Percentiles rank a stretch among this genome's conserved stretches.
Conservation (phyloP, 2,329 filamentous ascomycete genomes). For the Colletotrichum paranaense region DNA sequence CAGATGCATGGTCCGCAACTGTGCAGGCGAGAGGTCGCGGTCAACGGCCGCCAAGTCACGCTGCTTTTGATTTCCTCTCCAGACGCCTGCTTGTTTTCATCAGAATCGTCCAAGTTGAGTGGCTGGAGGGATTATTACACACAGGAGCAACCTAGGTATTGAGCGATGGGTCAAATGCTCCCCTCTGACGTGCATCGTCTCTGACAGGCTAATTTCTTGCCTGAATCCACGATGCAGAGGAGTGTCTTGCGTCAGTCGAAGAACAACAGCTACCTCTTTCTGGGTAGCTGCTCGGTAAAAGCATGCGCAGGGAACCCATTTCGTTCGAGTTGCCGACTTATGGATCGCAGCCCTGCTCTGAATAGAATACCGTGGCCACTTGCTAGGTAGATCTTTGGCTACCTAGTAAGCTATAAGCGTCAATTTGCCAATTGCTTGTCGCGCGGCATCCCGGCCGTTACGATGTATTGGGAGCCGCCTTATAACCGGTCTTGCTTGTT, state of each 20-base stretch:
- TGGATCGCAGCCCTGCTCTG: slow-evolving; percentile 5
- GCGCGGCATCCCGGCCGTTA: neutral
- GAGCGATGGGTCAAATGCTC: slow-evolving; percentile 14
- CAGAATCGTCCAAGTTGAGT: neutral
- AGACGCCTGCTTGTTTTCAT: neutral
- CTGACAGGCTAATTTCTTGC: slow-evolving; percentile 18
- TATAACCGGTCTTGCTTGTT: neutral
- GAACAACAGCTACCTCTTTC: neutral
- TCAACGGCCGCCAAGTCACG: slow-evolving; percentile 7
- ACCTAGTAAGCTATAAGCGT: neutral
- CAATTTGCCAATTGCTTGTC: neutral
- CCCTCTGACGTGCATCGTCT: slow-evolving; percentile 31
- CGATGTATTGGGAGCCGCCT: neutral
- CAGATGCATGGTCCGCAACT: slow-evolving; percentile 12
- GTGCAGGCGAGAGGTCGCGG: slow-evolving; percentile 8
- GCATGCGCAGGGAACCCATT: neutral
- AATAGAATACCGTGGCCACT: neutral
- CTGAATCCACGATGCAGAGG: slow-evolving; percentile 8
- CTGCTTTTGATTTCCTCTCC: neutral
- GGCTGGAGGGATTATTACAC: neutral
- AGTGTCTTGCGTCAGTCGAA: slow-evolving; percentile 11
- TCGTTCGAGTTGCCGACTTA: neutral
- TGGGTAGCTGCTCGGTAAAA: neutral
- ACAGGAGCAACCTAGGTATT: neutral
- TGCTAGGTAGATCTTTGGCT: neutral